phyloP scores from a whole-genome alignment of 2,329 filamentous ascomycete genomes.

The Nemania sp. region DNA sequence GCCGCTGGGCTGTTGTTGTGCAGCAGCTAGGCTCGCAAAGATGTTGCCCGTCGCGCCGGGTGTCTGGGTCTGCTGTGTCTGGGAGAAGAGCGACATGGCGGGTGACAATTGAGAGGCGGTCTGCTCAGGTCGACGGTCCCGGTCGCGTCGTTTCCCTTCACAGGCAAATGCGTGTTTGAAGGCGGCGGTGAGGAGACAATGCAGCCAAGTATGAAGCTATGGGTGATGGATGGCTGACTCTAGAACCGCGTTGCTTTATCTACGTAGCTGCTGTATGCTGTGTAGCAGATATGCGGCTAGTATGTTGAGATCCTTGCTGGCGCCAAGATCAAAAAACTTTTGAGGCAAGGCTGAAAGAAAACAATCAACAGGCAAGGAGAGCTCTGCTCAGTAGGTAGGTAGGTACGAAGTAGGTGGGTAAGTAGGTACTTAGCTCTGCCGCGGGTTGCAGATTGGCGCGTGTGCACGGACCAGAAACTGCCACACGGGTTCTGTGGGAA shows the following conservation, averaged over 20 bases:
- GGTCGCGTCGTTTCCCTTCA: constrained; percentile 11
- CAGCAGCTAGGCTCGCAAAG: neutral
- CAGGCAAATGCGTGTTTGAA: neutral
- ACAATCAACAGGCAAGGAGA: constrained; percentile 35
- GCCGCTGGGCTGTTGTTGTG: too few relatives aligned
- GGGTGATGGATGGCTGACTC: neutral
- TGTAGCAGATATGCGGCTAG: neutral
- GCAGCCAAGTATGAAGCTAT: too few relatives aligned
- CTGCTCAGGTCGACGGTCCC: neutral
- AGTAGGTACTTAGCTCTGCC: too few relatives aligned
- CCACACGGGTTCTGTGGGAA: neutral
- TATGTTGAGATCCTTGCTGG: neutral
- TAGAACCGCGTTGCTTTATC: neutral
- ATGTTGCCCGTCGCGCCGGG: neutral
- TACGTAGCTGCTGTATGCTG: too few relatives aligned
- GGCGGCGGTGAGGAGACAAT: neutral
- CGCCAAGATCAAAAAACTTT: constrained; percentile 25
- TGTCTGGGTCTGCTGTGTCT: neutral
- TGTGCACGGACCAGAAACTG: constrained; percentile 27
- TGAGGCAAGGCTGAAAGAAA: constrained; percentile 37
- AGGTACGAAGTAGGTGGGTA: too few relatives aligned
- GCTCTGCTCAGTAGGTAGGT: too few relatives aligned
- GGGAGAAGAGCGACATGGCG: constrained; percentile 33
- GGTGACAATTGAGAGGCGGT: neutral
- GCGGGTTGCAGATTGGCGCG: constrained; percentile 1